Conservation (phyloP, 495 filamentous ascomycete species). For the Collariella sp. region DNA sequence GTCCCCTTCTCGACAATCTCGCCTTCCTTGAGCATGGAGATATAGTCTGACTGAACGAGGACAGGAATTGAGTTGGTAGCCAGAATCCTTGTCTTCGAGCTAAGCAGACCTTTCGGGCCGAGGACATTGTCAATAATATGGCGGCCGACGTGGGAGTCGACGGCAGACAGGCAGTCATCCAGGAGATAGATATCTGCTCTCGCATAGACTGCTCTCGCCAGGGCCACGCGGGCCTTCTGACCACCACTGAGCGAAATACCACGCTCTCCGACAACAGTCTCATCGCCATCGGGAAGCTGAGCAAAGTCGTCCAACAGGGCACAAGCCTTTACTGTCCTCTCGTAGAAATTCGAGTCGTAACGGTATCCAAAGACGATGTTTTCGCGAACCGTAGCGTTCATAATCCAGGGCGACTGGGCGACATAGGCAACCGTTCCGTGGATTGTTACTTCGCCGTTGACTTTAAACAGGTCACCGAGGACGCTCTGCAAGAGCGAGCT, state of each 20-base stretch:
- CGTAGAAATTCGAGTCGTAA: slow-evolving; percentile 92
- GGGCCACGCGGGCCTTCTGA: slow-evolving; percentile 90
- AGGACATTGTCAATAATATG: slow-evolving; percentile 93
- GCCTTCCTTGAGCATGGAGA: slow-evolving; percentile 74
- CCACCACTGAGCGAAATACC: slow-evolving; percentile 96
- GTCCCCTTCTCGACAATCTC: slow-evolving; percentile 80
- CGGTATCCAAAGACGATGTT: slow-evolving; percentile 97
- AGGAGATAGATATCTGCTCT: slow-evolving; percentile 94
- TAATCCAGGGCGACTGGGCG: slow-evolving; percentile 88
- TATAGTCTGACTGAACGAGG: slow-evolving; percentile 71
- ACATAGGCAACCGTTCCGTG: slow-evolving; percentile 83
- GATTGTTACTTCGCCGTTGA: slow-evolving; percentile 72
- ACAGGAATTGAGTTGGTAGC: slow-evolving; percentile 96
- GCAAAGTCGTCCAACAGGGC: slow-evolving; percentile 87
- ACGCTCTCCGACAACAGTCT: slow-evolving; percentile 93
- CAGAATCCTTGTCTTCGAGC: slow-evolving; percentile 80
- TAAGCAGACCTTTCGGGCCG: slow-evolving; percentile 72
- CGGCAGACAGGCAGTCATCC: slow-evolving; percentile 89
- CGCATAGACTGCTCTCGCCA: slow-evolving; percentile 94
- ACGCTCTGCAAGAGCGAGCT: slow-evolving; percentile 83
- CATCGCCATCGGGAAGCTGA: slow-evolving; percentile 88
- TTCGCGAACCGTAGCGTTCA: slow-evolving; percentile 94
- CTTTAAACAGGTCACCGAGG: slow-evolving; percentile 85
- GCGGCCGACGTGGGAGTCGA: slow-evolving; percentile 94
- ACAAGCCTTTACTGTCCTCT: slow-evolving; percentile 87